Evolutionary conservation across 352 stramenopile species (phyloP).

Genomic region (Pilasporangium apinafurcum): DNA sequence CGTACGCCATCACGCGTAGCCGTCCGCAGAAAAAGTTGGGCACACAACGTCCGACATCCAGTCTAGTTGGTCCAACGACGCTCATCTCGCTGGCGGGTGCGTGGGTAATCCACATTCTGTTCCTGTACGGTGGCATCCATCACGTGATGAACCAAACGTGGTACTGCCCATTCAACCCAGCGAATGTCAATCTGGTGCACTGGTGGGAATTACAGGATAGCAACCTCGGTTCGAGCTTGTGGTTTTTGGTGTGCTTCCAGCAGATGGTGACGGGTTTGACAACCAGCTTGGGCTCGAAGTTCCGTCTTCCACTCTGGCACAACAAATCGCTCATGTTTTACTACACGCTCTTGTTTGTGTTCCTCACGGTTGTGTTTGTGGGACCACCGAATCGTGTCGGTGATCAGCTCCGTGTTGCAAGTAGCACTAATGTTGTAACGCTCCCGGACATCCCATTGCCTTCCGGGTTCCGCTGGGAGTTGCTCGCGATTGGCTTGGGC

Average conservation of each 20-base stretch:
- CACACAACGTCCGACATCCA: slow-evolving; percentile 72
- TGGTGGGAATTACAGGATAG: slow-evolving; percentile 73
- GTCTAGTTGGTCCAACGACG: slow-evolving; percentile 71
- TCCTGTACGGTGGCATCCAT: slow-evolving; percentile 57
- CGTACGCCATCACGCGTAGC: slow-evolving; percentile 71
- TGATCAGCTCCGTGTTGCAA: slow-evolving; percentile 68
- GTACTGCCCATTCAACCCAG: slow-evolving; percentile 72
- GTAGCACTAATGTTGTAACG: slow-evolving; percentile 66
- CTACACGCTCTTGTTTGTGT: slow-evolving; percentile 45
- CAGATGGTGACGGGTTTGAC: slow-evolving; percentile 61
- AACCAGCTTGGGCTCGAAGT: slow-evolving; percentile 54
- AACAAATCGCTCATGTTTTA: slow-evolving; percentile 64
- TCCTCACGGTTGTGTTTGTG: slow-evolving; percentile 50
- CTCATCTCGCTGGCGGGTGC: slow-evolving; percentile 53
- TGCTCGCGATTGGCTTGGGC: slow-evolving; percentile 49
- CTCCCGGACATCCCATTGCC: slow-evolving; percentile 67
- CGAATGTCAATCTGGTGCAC: slow-evolving; percentile 58
- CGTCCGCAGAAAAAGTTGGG: slow-evolving; percentile 52
- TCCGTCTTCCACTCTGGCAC: slow-evolving; percentile 54
- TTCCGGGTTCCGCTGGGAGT: slow-evolving; percentile 47
- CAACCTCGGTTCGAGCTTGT: slow-evolving; percentile 53
- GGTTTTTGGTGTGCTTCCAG: slow-evolving; percentile 60
- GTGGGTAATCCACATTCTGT: slow-evolving; percentile 65
- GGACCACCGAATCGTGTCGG: slow-evolving; percentile 44
- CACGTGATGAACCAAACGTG: slow-evolving; percentile 46